Conservation (phyloP, 495 filamentous ascomycete genomes). For the Aspergillus sclerotioniger region DNA sequence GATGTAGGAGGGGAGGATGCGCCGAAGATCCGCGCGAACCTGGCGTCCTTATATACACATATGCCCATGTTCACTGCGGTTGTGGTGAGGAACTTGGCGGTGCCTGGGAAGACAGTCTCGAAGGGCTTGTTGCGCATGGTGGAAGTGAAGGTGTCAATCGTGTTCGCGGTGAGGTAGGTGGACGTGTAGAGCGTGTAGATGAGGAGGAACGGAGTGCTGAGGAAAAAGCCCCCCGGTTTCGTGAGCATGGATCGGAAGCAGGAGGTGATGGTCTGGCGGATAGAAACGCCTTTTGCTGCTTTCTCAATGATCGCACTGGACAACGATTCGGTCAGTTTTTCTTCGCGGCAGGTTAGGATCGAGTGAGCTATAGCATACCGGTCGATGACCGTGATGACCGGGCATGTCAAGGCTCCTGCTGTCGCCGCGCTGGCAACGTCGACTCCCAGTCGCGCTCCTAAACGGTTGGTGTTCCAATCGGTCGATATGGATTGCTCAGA, state of each 20-base stretch:
- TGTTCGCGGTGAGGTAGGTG: constrained; percentile 89
- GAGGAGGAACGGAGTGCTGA: constrained; percentile 79
- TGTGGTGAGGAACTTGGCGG: constrained; percentile 80
- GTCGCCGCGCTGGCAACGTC: constrained; percentile 70
- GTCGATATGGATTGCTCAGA: constrained; percentile 22
- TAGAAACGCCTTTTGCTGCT: constrained; percentile 76
- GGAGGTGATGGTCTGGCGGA: constrained; percentile 61
- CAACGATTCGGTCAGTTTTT: constrained; percentile 12
- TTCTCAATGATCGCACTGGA: constrained; percentile 91
- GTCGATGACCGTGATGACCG: constrained; percentile 87
- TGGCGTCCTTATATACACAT: constrained; percentile 89
- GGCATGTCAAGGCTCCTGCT: constrained; percentile 81
- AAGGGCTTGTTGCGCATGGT: constrained; percentile 58
- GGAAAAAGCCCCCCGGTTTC: constrained; percentile 67
- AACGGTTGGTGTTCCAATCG: constrained; percentile 77
- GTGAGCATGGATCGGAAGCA: constrained; percentile 63
- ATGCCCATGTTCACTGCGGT: constrained; percentile 82
- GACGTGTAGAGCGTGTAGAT: constrained; percentile 87
- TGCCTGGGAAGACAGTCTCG: constrained; percentile 64
- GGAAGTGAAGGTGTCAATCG: constrained; percentile 76
- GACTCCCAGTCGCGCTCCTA: constrained; percentile 65
- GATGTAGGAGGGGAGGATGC: constrained; percentile 24
- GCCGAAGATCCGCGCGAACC: constrained; percentile 82
- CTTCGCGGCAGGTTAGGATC: background rate
- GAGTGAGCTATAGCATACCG: constrained; percentile 52